A percentile compares a stretch with the other conserved stretches of the same genome.
Evolutionary conservation across 169 alveolate species (phyloP).

Genomic region (Cryptosporidium baileyi): DNA sequence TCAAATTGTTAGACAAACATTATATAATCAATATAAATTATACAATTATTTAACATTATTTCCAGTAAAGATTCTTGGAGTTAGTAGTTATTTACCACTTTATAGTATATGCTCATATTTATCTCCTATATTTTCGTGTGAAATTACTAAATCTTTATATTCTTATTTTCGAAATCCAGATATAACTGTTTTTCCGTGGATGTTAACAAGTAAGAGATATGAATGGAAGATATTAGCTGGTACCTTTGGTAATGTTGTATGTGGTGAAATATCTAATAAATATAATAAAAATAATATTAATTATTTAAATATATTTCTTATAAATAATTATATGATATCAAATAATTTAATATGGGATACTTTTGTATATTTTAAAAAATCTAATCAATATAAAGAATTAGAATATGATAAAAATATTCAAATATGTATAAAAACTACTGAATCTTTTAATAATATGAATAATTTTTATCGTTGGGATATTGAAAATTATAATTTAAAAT

Average conservation of each 20-base stretch:
- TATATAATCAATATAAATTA: conserved; percentile 7
- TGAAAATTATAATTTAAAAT: conserved; percentile 39
- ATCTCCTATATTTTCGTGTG: conserved; percentile 37
- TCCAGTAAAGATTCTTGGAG: neutral
- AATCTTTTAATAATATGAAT: neutral
- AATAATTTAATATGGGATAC: neutral
- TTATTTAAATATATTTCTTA: neutral
- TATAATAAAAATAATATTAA: neutral
- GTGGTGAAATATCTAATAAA: conserved; percentile 36
- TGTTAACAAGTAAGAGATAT: neutral
- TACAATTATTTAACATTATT: neutral
- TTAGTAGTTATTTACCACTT: conserved; percentile 24
- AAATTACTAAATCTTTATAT: no score
- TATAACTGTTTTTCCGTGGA: conserved; percentile 38
- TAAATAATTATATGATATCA: neutral
- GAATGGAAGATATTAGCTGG: conserved; percentile 30
- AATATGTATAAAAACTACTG: conserved; percentile 13
- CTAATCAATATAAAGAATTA: neutral
- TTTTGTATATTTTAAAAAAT: neutral
- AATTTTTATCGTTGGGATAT: conserved; percentile 18
- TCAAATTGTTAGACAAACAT: neutral
- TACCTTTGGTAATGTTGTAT: conserved; percentile 43
- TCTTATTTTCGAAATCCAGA: no score
- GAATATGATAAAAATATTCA: neutral
- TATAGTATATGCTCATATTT: conserved; percentile 41